Evolutionary conservation across 2,329 filamentous ascomycete species (phyloP).

Genomic region (Apiospora sp.): DNA sequence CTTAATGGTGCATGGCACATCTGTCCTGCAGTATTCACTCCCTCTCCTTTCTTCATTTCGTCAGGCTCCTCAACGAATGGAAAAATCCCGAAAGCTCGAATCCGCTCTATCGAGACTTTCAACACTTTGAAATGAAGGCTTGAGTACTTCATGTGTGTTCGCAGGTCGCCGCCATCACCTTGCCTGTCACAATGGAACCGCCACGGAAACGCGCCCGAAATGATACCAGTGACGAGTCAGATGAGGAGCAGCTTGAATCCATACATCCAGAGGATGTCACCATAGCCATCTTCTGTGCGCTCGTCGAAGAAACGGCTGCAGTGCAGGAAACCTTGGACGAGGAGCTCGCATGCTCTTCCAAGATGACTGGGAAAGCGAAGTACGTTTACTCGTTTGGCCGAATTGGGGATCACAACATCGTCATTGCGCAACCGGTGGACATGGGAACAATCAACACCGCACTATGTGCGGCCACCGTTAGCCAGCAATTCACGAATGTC

Average conservation of each 20-base stretch:
- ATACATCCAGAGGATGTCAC: slow-evolving; percentile 27
- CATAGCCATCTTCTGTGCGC: slow-evolving; percentile 30
- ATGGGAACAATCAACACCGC: slow-evolving; percentile 27
- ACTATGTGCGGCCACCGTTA: slow-evolving; percentile 5
- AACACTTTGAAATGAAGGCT: too few species aligned
- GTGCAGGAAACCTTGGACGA: slow-evolving; percentile 28
- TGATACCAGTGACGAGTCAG: background rate
- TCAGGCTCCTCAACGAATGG: too few species aligned
- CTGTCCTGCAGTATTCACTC: too few species aligned
- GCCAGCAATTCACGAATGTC: slow-evolving; percentile 14
- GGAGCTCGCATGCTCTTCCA: slow-evolving; percentile 24
- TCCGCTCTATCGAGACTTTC: too few species aligned
- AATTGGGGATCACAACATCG: slow-evolving; percentile 28
- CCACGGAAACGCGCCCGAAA: too few species aligned
- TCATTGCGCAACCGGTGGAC: slow-evolving; percentile 27
- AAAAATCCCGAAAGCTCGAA: too few species aligned
- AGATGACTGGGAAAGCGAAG: slow-evolving; percentile 9
- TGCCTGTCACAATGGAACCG: too few species aligned
- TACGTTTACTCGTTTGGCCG: slow-evolving; percentile 28
- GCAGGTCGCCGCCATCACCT: too few species aligned
- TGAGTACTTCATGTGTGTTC: too few species aligned
- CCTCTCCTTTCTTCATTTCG: too few species aligned
- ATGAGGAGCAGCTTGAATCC: slow-evolving; percentile 4
- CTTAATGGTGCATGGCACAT: too few species aligned
- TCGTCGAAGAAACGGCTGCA: slow-evolving; percentile 27